Evolutionary conservation across 345 rosid genomes (phyloP), one percentile per base, ranked within the genome.

Genomic region (Barbarea vulgaris): DNA sequence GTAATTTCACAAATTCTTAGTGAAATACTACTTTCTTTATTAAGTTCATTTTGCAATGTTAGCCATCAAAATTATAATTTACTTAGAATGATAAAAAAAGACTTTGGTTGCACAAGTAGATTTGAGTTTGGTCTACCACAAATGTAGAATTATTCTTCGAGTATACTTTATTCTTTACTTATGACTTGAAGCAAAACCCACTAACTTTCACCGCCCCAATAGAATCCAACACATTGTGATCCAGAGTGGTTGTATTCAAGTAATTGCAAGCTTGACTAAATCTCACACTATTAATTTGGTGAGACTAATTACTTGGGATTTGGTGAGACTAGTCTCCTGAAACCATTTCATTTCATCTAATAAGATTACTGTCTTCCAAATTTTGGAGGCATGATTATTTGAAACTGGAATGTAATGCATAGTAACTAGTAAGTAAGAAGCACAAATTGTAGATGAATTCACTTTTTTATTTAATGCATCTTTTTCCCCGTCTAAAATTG

Each of bases 181-280:
- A 64, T 36, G 76, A 37, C 55, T 77, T 36, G 76, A 77, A 55
- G 67, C 52, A 56, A 70, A 76, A 47, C 61, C 80, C 80, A 77
- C 80, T 77, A 77, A 56, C 74, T 78, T 67, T 78, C 77, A 68
- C 60, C 73, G n/a, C 74, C 58, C 77, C 74, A 68, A 61, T 62
- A 67, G 70, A 61, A 70, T 77, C 76, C 76, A 70, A 47, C 71
- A 56, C 60, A 70, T 46, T 46, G 67, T 70, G 67, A 70, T 37
- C 5, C 17, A 64, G 3, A 76, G 80, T 76, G 11, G 80, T 69
- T 69, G 75, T 33, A 54, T 62, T 42, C 67, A 62, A 63, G 80
- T 69, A 42, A 69, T 76, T 54, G 65, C 70, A 54, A 76, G 59
- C 70, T 76, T 76, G 75, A 76, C 75, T 69, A 54, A 54, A 69